A percentile compares a stretch with the other conserved stretches of the same genome.
Evolutionary conservation across 257 asterid species (phyloP).

Genomic region (Solanum appendiculatum): DNA sequence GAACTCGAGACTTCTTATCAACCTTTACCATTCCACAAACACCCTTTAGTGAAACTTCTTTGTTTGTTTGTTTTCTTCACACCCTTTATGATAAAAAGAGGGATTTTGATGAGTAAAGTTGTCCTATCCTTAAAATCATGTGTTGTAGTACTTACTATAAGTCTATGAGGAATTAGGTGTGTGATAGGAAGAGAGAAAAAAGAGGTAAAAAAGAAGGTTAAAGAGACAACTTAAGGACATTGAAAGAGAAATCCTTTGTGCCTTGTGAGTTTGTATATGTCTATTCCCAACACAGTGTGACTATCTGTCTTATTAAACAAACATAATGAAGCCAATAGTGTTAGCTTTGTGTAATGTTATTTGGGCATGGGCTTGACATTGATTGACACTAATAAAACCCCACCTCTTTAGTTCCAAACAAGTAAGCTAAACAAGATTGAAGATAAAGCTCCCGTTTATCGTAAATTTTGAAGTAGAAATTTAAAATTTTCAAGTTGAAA

Average conservation of each 20-base stretch:
- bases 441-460: too few species aligned
- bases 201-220: background rate
- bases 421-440: background rate
- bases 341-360: background rate
- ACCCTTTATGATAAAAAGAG: background rate
- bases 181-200: background rate
- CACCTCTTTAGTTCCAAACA: background rate
- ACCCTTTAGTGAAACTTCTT: background rate
- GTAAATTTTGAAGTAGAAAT: background rate
- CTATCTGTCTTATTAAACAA: constrained; percentile 1
- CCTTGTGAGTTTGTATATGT: constrained; percentile 6
- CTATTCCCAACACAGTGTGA: constrained; percentile 7
- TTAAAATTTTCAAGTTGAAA: background rate
- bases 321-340: constrained; percentile 21
- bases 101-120: background rate
- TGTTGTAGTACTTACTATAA: background rate
- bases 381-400: background rate
- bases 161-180: background rate
- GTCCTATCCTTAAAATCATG: background rate
- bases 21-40: background rate
- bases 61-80: background rate
- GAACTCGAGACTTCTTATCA: background rate
- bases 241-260: constrained; percentile 8
- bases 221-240: constrained; percentile 3
- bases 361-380: constrained; percentile 1